Evolutionary conservation across 192 early-diverging fungal species (phyloP).

Genomic region (Allomyces arbusculus): DNA sequence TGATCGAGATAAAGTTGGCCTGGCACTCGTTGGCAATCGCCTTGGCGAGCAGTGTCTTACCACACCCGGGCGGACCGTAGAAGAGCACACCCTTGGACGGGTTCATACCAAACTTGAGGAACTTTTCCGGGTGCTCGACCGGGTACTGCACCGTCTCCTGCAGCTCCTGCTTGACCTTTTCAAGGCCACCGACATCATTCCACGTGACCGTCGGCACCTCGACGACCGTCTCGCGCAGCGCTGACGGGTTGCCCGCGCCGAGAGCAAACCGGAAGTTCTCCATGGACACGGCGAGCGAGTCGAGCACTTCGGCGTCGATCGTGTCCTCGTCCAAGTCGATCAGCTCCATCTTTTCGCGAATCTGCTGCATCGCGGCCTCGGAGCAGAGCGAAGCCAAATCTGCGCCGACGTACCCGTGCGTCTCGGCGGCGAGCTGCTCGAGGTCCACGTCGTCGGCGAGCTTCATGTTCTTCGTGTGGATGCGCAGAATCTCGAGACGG

Average conservation of each 20-base stretch:
- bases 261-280: slow-evolving; percentile 94
- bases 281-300: slow-evolving; percentile 87
- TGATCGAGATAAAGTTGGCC: slow-evolving; percentile 98
- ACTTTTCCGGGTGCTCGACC: slow-evolving; percentile 97
- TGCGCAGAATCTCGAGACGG: slow-evolving; percentile 92
- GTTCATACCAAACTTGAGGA: slow-evolving; percentile 95
- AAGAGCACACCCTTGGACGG: slow-evolving; percentile 95
- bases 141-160: slow-evolving; percentile 99
- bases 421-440: slow-evolving; percentile 90
- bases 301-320: slow-evolving; percentile 91
- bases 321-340: slow-evolving; percentile 97
- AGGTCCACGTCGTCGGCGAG: slow-evolving; percentile 90
- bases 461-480: slow-evolving; percentile 99
- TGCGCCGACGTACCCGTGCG: slow-evolving; percentile 92
- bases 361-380: slow-evolving; percentile 99
- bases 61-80: slow-evolving; percentile 96
- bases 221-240: slow-evolving; percentile 95
- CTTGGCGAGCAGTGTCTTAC: slow-evolving; percentile 96
- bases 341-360: slow-evolving; percentile 96
- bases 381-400: slow-evolving; percentile 95
- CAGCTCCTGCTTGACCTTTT: slow-evolving; percentile 93
- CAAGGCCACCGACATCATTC: slow-evolving; percentile 93
- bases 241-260: slow-evolving; percentile 84
- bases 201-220: slow-evolving; percentile 87
- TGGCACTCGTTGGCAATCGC: slow-evolving; percentile 99